These are phyloP conservation scores for Kitagawia praeruptora DNA, from an alignment of 129 eudicot genomes.

Conservation along the genomic window DNA sequence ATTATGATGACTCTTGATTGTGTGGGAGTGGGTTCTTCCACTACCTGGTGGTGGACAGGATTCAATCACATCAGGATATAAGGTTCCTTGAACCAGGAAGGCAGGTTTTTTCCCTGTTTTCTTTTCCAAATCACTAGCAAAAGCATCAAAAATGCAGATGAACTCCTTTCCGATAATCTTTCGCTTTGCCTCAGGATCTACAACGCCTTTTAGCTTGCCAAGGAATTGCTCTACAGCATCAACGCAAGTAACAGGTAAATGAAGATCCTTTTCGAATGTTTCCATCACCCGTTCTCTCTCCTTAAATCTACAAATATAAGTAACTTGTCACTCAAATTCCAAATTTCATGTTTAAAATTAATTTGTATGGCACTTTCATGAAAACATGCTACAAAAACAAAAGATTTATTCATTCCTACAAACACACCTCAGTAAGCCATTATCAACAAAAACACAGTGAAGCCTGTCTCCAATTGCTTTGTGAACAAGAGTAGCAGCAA, in stretches of 20 bases:
- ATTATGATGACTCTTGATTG: constrained; percentile 93
- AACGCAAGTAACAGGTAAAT: constrained; percentile 86
- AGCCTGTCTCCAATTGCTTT: constrained; percentile 90
- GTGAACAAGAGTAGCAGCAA: constrained; percentile 94
- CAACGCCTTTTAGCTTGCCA: constrained; percentile 74
- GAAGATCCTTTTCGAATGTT: constrained; percentile 89
- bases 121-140: constrained; percentile 70
- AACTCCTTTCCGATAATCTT: constrained; percentile 92
- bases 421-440: constrained; percentile 76
- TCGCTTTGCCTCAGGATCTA: constrained; percentile 75
- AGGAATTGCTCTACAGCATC: constrained; percentile 85
- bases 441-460: constrained; percentile 88
- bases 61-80: constrained; percentile 94
- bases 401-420: background rate
- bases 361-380: background rate
- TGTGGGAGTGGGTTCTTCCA: constrained; percentile 89
- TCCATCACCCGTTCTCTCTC: constrained; percentile 92
- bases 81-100: constrained; percentile 94
- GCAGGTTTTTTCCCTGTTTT: constrained; percentile 67
- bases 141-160: constrained; percentile 74
- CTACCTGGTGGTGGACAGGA: constrained; percentile 98
- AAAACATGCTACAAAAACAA: background rate
- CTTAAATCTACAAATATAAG: constrained; percentile 44
- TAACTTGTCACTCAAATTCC: background rate
- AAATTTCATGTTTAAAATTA: background rate